Conservation (phyloP, 306 rosid species). For the Pterocarpus santalinus region DNA sequence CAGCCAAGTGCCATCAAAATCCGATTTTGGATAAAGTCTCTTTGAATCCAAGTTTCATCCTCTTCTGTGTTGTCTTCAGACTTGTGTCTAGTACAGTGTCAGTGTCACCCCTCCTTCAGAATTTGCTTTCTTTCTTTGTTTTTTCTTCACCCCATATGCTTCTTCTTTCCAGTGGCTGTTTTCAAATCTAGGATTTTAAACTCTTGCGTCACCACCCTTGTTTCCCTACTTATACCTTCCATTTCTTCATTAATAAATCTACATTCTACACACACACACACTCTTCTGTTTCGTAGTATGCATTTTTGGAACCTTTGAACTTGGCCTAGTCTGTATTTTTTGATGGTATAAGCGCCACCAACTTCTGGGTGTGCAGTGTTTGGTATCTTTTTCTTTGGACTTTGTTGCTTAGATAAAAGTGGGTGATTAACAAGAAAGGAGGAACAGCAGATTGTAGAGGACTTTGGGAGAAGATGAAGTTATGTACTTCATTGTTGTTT, state of each 20-base stretch:
- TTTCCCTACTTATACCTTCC: slow-evolving; percentile 2
- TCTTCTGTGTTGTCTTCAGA: slow-evolving; percentile 56
- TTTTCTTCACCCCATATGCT: slow-evolving; percentile 4
- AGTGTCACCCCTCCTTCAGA: slow-evolving; percentile 47
- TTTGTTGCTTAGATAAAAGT: slow-evolving; percentile 31
- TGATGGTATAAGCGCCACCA: slow-evolving; percentile 34
- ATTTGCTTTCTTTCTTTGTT: slow-evolving; percentile 23
- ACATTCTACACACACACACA: slow-evolving; percentile 13
- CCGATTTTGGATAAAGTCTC: slow-evolving; percentile 65
- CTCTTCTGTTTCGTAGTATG: not conserved
- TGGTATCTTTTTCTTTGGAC: slow-evolving; percentile 34
- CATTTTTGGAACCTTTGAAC: slow-evolving; percentile 54
- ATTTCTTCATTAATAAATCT: slow-evolving; percentile 38
- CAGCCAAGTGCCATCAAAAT: slow-evolving; percentile 41
- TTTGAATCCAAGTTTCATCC: slow-evolving; percentile 78
- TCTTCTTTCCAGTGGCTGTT: slow-evolving; percentile 47
- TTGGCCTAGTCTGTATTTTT: slow-evolving; percentile 37
- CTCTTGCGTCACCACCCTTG: not conserved
- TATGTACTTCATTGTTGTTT: slow-evolving; percentile 62
- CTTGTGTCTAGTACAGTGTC: slow-evolving; percentile 43
- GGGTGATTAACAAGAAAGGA: slow-evolving; percentile 38
- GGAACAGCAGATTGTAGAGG: slow-evolving; percentile 18
- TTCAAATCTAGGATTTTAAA: slow-evolving; percentile 56
- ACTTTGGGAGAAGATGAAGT: slow-evolving; percentile 61
- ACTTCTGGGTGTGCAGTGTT: not conserved